Base-by-base conservation (phyloP, 2,329 filamentous ascomycete species). In the Colletotrichum trifolii region DNA sequence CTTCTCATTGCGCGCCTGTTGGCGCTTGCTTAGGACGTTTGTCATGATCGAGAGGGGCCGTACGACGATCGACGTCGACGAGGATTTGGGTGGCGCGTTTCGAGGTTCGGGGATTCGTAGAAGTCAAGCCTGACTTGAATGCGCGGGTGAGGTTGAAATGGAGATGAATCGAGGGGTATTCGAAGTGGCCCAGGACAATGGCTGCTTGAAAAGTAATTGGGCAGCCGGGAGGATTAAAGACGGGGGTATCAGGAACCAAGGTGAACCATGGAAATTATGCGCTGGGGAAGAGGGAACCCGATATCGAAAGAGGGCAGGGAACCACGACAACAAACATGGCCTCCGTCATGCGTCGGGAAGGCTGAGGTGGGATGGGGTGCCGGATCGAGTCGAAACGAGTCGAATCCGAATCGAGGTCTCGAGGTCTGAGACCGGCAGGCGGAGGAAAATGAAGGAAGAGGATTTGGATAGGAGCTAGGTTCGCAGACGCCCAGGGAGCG, bases 1-100 rank as follows among this genome's bases (percentile, higher is more conserved):
- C 76, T 93, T 93, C 83, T 99, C 96, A 79, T 99, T 97, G 80
- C 96, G 94, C 84, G 92, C 93, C 85, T 97, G 95, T 82, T 97
- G 93, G 80, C 96, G 93, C 86, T 98, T 99, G 84, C 90, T 97
- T 77, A 96, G 84, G 48, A 88, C 84, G 60, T 87, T 85, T 61
- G 92, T 86, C 92, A 94, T 96, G 70, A 9, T 67, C 17, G 54
- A 58, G 45, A 54, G 48, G 15, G 52, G 12, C 8, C 36, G 56
- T 62, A 40, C 52, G 62, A 53, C 62, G 58, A 47, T 62, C 40
- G 52, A 62, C 46, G 58, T 58, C 17, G 64, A 33, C 34, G 38
- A 38, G 33, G 49, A 48, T 13, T 17, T 49, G 35, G 25, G 40
- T 48, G 13, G 54, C 43, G 54, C 33, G 7, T 13, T 40, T 58